Percentiles rank a stretch among this genome's conserved stretches.
These are phyloP conservation scores for Polygonum aviculare DNA, from an alignment of 148 eudicot genomes.

Conservation along the genomic window DNA sequence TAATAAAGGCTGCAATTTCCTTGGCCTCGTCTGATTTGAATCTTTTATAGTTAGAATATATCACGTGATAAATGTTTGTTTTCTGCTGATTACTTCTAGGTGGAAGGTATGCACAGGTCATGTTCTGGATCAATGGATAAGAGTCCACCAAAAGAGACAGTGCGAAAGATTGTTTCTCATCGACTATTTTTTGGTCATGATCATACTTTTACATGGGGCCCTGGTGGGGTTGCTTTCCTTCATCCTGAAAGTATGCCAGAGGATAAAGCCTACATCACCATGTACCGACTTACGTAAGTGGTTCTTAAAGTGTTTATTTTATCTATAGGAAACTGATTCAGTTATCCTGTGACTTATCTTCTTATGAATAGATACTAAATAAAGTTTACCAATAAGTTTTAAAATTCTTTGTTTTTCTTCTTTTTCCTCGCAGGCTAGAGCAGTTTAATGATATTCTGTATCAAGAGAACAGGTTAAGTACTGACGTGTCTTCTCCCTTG, in stretches of 20 bases:
- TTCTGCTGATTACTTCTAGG: conserved; percentile 31
- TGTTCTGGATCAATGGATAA: conserved; percentile 79
- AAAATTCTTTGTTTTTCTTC: not conserved
- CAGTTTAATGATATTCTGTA: conserved; percentile 91
- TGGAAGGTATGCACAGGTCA: conserved; percentile 70
- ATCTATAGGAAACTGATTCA: not conserved
- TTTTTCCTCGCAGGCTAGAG: conserved; percentile 57
- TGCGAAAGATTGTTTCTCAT: conserved; percentile 64
- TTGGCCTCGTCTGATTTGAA: not conserved
- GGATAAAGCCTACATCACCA: conserved; percentile 53
- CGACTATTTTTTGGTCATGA: conserved; percentile 85
- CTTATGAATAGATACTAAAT: not conserved
- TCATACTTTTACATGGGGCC: conserved; percentile 63
- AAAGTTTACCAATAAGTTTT: not conserved
- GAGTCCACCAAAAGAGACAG: conserved; percentile 58
- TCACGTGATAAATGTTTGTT: not conserved
- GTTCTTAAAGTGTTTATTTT: not conserved
- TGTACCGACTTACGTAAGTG: conserved; percentile 81
- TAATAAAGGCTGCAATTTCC: not conserved
- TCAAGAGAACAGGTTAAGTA: conserved; percentile 53
- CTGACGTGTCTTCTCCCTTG: conserved; percentile 42
- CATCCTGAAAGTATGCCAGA: conserved; percentile 51
- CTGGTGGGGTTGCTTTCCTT: conserved; percentile 94
- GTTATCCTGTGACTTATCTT: not conserved
- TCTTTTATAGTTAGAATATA: not conserved